Percentiles rank a stretch among this genome's conserved stretches.
phyloP scores from a whole-genome alignment of 2,329 filamentous ascomycete species.

The Colletotrichum gigasporum region DNA sequence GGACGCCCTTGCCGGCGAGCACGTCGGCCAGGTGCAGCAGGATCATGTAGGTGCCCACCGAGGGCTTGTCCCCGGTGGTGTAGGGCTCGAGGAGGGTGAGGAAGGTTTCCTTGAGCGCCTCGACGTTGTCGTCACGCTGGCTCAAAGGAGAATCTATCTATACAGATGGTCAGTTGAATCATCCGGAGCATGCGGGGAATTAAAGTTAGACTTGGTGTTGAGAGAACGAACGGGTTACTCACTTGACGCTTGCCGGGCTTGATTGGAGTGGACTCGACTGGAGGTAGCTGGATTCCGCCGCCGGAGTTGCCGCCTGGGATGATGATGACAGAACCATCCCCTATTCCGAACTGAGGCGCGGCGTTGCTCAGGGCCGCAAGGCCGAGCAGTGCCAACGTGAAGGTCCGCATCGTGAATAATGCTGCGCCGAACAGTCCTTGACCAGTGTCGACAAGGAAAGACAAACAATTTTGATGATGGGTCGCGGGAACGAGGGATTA shows the following conservation, averaged over 20 bases:
- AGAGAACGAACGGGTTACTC: no score
- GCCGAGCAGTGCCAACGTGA: not conserved
- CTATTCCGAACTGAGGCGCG: conserved; percentile 15
- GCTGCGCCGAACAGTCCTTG: not conserved
- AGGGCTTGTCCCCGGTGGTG: not conserved
- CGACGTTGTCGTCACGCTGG: not conserved
- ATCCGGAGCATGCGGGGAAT: rapidly evolving
- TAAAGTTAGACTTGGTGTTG: no score
- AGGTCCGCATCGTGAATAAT: not conserved
- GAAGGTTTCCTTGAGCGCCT: not conserved
- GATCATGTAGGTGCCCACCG: conserved; percentile 19
- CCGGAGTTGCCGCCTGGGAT: not conserved
- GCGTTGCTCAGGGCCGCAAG: not conserved
- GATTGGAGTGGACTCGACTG: not conserved
- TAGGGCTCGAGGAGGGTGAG: not conserved
- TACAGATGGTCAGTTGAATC: rapidly evolving
- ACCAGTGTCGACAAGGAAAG: not conserved
- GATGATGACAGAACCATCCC: conserved; percentile 4
- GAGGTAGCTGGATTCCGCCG: not conserved
- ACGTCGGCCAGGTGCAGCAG: conserved; percentile 30
- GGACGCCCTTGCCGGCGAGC: conserved; percentile 24
- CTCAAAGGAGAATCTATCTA: not conserved
- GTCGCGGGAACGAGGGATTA: no score
- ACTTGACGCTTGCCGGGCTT: conserved; percentile 9
- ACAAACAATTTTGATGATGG: not conserved